Evolutionary conservation across 352 stramenopile species (phyloP), one percentile per base, ranked within the genome.

Genomic region (Phytophthora syringae): DNA sequence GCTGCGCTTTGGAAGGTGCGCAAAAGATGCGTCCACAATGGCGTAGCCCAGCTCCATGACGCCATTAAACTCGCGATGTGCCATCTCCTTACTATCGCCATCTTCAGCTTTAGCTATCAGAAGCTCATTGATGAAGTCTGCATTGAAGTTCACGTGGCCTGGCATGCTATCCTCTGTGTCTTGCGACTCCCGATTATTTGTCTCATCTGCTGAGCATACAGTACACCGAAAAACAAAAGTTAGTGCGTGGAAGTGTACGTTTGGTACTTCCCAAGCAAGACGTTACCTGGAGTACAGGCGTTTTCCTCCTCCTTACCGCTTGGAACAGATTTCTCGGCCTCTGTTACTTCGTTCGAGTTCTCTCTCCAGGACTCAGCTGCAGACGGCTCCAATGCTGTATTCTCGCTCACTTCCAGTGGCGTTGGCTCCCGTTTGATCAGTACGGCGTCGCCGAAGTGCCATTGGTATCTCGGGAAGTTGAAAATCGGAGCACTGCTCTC

Each of bases 1-100:
- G 67, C 53, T 74, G 66, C 11, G 77, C 71, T 70, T 86, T 88
- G 3, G 76, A 49, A 9, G 72, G 59, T 5, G 76, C 70, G 49
- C 81, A 90, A 60, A 89, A 9, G 75, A 83, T 21, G 81, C 79
- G 21, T 90, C 81, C 32, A 88, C 79, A 63, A 89, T 86, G 44
- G 77, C 67, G 55, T 72, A 84, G 18, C 76, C 81, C 15, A 88
- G 40, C 9, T 73, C 55, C 45, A 90, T 70, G 16, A 75, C 52
- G 47, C 76, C 51, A 24, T 83, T 64, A 60, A 89, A 81, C 40
- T 74, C 61, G 0, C 53, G 44, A 20, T 74, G 67, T 10, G 68
- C 70, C n/a, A 50, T 22, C 21, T 67, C 50, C 10, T 36, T 62
- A 0, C 25, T 52, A 27, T 70, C 49, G 37, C 42, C 49, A 16